A percentile compares a stretch with the other conserved stretches of the same genome.
These are phyloP conservation scores for Plasmopara muralis DNA, from an alignment of 352 stramenopile genomes.

Conservation along the genomic window DNA sequence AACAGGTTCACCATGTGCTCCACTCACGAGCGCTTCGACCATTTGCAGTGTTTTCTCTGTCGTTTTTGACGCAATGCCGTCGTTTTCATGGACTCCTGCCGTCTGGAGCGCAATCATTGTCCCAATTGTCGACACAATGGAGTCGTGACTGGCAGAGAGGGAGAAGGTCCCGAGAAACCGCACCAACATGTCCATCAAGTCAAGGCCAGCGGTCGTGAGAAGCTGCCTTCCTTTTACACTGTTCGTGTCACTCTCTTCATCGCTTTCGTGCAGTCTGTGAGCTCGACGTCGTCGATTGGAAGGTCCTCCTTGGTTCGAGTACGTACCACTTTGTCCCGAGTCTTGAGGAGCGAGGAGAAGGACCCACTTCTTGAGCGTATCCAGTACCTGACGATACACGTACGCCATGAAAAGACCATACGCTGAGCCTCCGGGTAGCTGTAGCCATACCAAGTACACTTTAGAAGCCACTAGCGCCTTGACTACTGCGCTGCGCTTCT, in stretches of 20 bases:
- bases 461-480: slow-evolving; percentile 67
- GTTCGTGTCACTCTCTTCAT: slow-evolving; percentile 28
- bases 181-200: slow-evolving; percentile 54
- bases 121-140: slow-evolving; percentile 68
- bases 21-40: slow-evolving; percentile 39
- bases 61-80: slow-evolving; percentile 30
- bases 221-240: slow-evolving; percentile 24
- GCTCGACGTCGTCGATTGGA: slow-evolving; percentile 3
- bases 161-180: slow-evolving; percentile 55
- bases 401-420: slow-evolving; percentile 84
- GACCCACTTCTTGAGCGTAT: slow-evolving; percentile 77
- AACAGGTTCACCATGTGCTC: slow-evolving; percentile 43
- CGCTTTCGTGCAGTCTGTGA: slow-evolving; percentile 17
- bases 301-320: slow-evolving; percentile 9
- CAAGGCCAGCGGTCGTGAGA: slow-evolving; percentile 42
- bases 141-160: slow-evolving; percentile 60
- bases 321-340: background rate
- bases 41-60: slow-evolving; percentile 37
- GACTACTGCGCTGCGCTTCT: slow-evolving; percentile 36
- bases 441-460: slow-evolving; percentile 74
- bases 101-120: slow-evolving; percentile 56
- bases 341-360: slow-evolving; percentile 25
- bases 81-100: slow-evolving; percentile 26
- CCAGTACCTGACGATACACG: slow-evolving; percentile 75
- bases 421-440: slow-evolving; percentile 68